Evolutionary conservation across 768 basidiomycete genomes (phyloP).

Genomic region (Mycena galopus): DNA sequence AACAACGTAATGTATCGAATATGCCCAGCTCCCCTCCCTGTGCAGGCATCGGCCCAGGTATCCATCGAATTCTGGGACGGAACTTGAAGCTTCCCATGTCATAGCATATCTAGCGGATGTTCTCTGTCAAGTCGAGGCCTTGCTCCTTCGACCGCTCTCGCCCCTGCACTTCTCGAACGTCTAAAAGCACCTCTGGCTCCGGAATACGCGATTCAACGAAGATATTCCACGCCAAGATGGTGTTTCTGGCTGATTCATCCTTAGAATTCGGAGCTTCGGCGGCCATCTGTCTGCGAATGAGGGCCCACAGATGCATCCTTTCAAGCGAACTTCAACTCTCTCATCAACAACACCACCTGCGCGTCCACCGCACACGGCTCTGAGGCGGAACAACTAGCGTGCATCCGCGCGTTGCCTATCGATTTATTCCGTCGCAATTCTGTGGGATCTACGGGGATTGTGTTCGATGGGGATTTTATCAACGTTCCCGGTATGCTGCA

Average conservation of each 20-base stretch:
- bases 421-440: constrained; percentile 31
- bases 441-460: constrained; percentile 21
- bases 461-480: constrained; percentile 33
- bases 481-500: constrained; percentile 14
- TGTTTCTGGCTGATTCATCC: neutral
- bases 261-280: neutral
- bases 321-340: constrained; percentile 23
- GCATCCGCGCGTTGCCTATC: constrained; percentile 29
- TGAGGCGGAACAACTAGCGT: constrained; percentile 20
- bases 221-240: neutral
- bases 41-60: too few relatives aligned
- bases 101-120: neutral
- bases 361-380: constrained; percentile 18
- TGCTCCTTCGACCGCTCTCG: neutral
- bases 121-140: neutral
- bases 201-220: neutral
- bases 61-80: too few relatives aligned
- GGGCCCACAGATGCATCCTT: too few relatives aligned
- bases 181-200: neutral
- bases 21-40: too few relatives aligned
- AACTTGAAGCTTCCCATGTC: neutral
- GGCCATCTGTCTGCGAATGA: too few relatives aligned
- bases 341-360: constrained; percentile 30
- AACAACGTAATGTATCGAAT: too few relatives aligned
- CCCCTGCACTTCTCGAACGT: neutral